Percentiles rank a stretch among this genome's conserved stretches.
Conservation (phyloP, 2,329 filamentous ascomycete genomes). For the Ascochyta viciae-villosae region DNA sequence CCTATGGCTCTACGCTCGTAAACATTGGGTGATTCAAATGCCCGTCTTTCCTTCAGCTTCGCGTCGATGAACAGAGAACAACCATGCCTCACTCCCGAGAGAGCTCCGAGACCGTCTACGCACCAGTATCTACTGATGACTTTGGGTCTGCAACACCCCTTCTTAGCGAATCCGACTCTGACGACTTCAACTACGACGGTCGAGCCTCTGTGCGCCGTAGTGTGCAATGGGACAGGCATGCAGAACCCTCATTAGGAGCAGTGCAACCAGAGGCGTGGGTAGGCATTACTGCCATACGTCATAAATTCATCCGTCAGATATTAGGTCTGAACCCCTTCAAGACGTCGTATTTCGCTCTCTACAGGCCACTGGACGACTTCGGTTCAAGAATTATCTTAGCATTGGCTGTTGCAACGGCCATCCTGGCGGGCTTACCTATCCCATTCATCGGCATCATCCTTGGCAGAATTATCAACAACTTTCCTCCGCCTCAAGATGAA, state of each 20-base stretch:
- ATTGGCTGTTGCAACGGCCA: slow-evolving; percentile 51
- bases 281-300: slow-evolving; percentile 39
- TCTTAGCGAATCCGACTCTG: slow-evolving; percentile 27
- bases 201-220: slow-evolving; percentile 27
- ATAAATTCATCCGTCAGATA: slow-evolving; percentile 48
- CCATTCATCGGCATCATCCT: slow-evolving; percentile 68
- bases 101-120: slow-evolving; percentile 11
- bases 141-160: slow-evolving; percentile 27
- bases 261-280: slow-evolving; percentile 44
- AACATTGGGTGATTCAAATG: not conserved
- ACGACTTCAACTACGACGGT: slow-evolving; percentile 25
- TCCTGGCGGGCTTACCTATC: slow-evolving; percentile 32
- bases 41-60: not conserved
- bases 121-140: slow-evolving; percentile 19
- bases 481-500: slow-evolving; percentile 56
- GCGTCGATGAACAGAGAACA: slow-evolving; percentile 1
- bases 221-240: slow-evolving; percentile 42
- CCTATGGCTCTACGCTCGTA: slow-evolving; percentile 2
- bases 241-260: slow-evolving; percentile 45
- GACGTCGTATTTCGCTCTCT: slow-evolving; percentile 59
- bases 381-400: slow-evolving; percentile 47
- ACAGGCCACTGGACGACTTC: slow-evolving; percentile 53
- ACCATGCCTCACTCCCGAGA: slow-evolving; percentile 16
- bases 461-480: slow-evolving; percentile 58
- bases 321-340: slow-evolving; percentile 54